Conservation (phyloP, 495 filamentous ascomycete genomes). For the Hapsidospora chrysogenum region DNA sequence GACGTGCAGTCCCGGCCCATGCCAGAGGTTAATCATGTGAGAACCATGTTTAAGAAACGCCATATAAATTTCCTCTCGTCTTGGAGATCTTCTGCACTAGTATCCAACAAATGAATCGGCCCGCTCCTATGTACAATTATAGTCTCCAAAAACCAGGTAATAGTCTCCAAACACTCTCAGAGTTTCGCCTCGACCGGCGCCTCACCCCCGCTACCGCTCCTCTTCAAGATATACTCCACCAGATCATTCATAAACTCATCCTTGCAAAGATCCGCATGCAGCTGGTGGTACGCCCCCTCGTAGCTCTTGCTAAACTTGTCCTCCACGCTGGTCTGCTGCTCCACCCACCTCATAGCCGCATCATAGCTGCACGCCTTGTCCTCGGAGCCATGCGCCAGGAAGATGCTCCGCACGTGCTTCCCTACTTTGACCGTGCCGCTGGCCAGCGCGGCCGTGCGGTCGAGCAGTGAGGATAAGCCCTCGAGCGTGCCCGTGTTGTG, state of each 20-base stretch:
- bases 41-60: too few species aligned
- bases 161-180: neutral
- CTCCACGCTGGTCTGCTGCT: constrained; percentile 27
- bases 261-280: constrained; percentile 56
- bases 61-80: too few species aligned
- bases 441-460: constrained; percentile 38
- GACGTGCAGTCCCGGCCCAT: too few species aligned
- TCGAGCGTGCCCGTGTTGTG: constrained; percentile 70
- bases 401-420: constrained; percentile 25
- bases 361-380: constrained; percentile 50
- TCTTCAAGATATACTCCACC: constrained; percentile 52
- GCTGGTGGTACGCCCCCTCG: constrained; percentile 61
- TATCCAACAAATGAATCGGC: too few species aligned
- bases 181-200: constrained; percentile 2
- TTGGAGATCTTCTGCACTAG: too few species aligned
- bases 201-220: constrained; percentile 8
- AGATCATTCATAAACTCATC: constrained; percentile 53
- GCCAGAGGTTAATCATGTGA: too few species aligned
- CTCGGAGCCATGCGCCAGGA: constrained; percentile 48
- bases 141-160: too few species aligned
- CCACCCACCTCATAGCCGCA: constrained; percentile 42
- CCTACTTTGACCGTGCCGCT: constrained; percentile 22
- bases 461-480: constrained; percentile 57
- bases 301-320: constrained; percentile 59
- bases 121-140: too few species aligned